Base-by-base conservation (phyloP, 306 rosid species). In the Glycyrrhiza uralensis region DNA sequence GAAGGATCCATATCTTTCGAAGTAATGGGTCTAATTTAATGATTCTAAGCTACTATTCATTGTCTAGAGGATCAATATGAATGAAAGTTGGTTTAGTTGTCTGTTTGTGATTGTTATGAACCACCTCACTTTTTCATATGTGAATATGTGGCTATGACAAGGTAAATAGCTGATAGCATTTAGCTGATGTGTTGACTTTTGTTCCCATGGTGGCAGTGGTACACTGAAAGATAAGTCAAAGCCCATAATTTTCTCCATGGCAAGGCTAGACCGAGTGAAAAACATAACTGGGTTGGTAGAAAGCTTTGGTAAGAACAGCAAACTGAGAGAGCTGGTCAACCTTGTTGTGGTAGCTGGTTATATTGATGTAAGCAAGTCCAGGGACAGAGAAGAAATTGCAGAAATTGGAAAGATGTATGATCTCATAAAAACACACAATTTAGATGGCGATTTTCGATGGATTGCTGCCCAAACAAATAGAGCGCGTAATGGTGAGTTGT, bases 401-500 rank as follows among this genome's bases (percentile, higher is more conserved):
- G 98, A 91, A 82, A 94, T 94, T 18, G 96, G 85, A 87, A 94
- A 89, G 88, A 89, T 94, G 98, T 93, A 91, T 26, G 42, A 35
- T 23, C 91, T 94, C 55, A 80, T 91, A 8, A 81, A 82, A 83
- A 50, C 74, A 22, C 85, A 91, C 68, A 83, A 78, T 6, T 81
- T 94, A 54, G 55, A 77, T 22, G 96, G 96, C 39, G 93, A 89
- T 42, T 77, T 87, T 44, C 92, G 96, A 44, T 94, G 99, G 99
- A 85, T 94, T 79, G 75, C 89, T n/a, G 79, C 96, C 45, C 99
- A 94, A 83, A 86, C 87, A 70, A 91, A 94, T 47, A 82, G 96
- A 63, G 99, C 97, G 5, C 88, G 96, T 32, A 94, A 91, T 2
- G 99, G 99, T 33, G 99, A 94, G 83, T 78, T 94, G 64, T 91